These are phyloP conservation scores for Rhododendron henanense DNA, from an alignment of 148 eudicot species.

Conservation along the genomic window DNA sequence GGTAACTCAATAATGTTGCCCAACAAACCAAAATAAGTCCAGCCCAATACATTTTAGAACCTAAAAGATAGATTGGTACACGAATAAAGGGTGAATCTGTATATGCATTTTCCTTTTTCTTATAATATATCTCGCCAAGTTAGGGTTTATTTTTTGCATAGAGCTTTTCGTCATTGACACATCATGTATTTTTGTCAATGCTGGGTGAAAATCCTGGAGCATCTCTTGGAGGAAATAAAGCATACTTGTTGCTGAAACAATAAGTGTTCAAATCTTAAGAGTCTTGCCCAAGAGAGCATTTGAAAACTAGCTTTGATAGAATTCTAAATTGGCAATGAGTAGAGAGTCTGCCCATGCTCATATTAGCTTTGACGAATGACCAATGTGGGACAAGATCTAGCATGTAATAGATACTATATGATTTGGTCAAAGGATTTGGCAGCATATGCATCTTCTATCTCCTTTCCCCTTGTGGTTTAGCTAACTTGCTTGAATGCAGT, in stretches of 20 bases:
- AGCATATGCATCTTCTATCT: background rate
- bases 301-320: no score
- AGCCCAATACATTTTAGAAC: no score
- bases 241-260: background rate
- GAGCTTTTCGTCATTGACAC: no score
- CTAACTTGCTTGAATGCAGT: conserved; percentile 1
- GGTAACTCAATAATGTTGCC: no score
- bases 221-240: background rate
- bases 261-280: background rate
- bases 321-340: background rate
- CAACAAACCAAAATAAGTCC: no score
- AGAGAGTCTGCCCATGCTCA: background rate
- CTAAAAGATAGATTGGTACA: no score
- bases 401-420: background rate
- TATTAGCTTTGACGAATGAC: background rate
- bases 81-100: no score
- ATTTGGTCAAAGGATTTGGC: background rate
- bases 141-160: no score
- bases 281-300: background rate
- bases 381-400: background rate
- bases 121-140: no score
- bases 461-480: background rate
- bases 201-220: no score
- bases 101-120: no score
- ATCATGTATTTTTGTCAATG: no score